phyloP scores from a whole-genome alignment of 805 yeast genomes.

The Zygoascus ofunaensis region DNA sequence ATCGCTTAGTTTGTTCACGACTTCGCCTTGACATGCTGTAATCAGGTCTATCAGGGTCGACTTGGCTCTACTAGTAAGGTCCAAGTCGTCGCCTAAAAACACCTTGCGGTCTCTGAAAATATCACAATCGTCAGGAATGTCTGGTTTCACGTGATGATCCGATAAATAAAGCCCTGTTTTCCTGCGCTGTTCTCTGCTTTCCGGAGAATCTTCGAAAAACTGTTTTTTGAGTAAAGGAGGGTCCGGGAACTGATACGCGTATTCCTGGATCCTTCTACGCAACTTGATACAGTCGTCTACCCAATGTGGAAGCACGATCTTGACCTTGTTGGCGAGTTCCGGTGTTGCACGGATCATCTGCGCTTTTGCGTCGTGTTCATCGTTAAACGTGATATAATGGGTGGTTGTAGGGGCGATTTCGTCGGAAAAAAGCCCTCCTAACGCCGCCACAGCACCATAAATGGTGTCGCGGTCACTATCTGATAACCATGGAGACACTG shows the following conservation, averaged over 20 bases:
- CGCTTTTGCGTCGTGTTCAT: slow-evolving; percentile 42
- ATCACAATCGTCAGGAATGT: slow-evolving; percentile 9
- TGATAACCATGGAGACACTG: slow-evolving; percentile 45
- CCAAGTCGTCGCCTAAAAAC: slow-evolving; percentile 47
- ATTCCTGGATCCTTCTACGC: slow-evolving; percentile 43
- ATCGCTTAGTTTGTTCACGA: slow-evolving; percentile 24
- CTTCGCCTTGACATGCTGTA: slow-evolving; percentile 45
- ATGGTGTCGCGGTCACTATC: slow-evolving; percentile 57
- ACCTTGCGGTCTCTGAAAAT: slow-evolving; percentile 38
- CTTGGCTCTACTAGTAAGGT: slow-evolving; percentile 37
- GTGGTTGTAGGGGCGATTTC: slow-evolving; percentile 62
- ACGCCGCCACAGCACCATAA: slow-evolving; percentile 54
- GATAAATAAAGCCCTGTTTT: slow-evolving; percentile 1
- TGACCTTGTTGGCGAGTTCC: slow-evolving; percentile 12
- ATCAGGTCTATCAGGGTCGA: slow-evolving; percentile 39
- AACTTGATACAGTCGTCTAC: slow-evolving; percentile 56
- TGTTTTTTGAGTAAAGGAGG: slow-evolving; percentile 17
- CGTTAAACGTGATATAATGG: slow-evolving; percentile 56
- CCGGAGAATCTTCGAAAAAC: slow-evolving; percentile 5
- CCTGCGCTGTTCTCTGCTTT: not conserved
- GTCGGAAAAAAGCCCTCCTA: slow-evolving; percentile 70
- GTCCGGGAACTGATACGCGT: slow-evolving; percentile 42
- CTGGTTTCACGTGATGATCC: not conserved
- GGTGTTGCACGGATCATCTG: slow-evolving; percentile 12
- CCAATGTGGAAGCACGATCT: slow-evolving; percentile 70